Conservation (phyloP, 768 basidiomycete species). For the Phylloporus sp. region DNA sequence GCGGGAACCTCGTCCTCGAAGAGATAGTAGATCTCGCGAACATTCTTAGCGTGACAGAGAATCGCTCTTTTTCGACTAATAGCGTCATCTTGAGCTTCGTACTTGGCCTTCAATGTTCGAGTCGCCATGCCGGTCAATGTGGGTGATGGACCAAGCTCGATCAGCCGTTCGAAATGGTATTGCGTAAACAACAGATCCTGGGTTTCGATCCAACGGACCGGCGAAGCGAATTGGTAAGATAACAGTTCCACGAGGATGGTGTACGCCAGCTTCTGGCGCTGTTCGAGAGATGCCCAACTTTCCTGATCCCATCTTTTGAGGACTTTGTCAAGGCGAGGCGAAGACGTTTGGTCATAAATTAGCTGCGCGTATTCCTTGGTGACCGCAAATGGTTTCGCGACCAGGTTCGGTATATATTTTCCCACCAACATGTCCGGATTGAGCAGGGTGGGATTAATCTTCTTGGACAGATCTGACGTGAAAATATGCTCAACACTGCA, state of each 20-base stretch:
- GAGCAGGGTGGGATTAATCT: conserved; percentile 86
- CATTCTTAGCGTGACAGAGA: conserved; percentile 91
- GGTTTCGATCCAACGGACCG: conserved; percentile 99
- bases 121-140: conserved; percentile 94
- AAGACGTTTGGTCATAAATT: conserved; percentile 95
- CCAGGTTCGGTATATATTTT: conserved; percentile 96
- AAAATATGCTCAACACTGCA: background rate
- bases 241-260: conserved; percentile 94
- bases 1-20: conserved; percentile 75
- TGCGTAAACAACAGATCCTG: conserved; percentile 89
- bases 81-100: conserved; percentile 86
- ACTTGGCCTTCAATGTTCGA: conserved; percentile 88
- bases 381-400: conserved; percentile 83
- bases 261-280: conserved; percentile 92
- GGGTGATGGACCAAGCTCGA: conserved; percentile 95
- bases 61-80: conserved; percentile 72
- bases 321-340: conserved; percentile 93
- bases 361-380: conserved; percentile 85
- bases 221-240: conserved; percentile 97
- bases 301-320: conserved; percentile 92
- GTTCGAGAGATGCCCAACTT: conserved; percentile 71
- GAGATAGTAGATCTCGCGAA: conserved; percentile 96
- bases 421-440: conserved; percentile 93
- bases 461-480: conserved; percentile 84
- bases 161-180: conserved; percentile 86